phyloP scores from a whole-genome alignment of 1,139 yeast species.

The Eremothecium gossypii region DNA sequence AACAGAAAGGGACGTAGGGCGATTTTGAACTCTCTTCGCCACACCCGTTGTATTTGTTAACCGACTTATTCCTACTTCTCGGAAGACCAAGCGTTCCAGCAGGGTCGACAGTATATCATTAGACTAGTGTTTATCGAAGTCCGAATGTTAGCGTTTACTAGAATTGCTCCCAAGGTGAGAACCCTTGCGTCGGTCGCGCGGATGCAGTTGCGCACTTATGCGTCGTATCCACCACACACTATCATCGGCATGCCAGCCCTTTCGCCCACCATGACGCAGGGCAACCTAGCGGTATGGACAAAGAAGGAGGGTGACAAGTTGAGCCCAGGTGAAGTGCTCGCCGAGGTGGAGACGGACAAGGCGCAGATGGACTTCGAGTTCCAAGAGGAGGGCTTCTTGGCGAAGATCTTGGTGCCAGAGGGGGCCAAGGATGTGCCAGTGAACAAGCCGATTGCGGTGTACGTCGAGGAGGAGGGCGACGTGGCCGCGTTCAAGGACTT shows the following conservation, averaged over 20 bases:
- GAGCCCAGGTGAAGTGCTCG: constrained; percentile 85
- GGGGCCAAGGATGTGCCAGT: constrained; percentile 89
- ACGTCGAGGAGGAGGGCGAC: constrained; percentile 78
- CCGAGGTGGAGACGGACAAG: constrained; percentile 97
- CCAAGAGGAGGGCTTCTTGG: constrained; percentile 95
- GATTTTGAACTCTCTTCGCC: background rate
- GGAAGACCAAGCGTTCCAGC: no score
- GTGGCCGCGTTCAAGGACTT: constrained; percentile 83
- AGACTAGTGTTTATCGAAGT: background rate
- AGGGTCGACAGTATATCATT: no score
- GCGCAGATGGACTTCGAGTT: constrained; percentile 99
- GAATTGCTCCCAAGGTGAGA: constrained; percentile 25
- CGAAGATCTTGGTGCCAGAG: constrained; percentile 77
- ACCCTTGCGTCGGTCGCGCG: constrained; percentile 15
- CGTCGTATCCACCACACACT: constrained; percentile 50
- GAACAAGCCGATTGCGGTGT: constrained; percentile 93
- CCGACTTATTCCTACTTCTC: no score
- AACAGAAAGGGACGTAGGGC: no score
- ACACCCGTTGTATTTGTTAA: no score
- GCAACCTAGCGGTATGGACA: constrained; percentile 82
- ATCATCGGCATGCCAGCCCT: constrained; percentile 72
- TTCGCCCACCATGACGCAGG: constrained; percentile 97
- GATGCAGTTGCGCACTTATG: constrained; percentile 25
- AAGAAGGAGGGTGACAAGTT: constrained; percentile 82
- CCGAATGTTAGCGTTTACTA: constrained; percentile 21